Base-by-base conservation (phyloP, 345 rosid species). In the Salix arbutifolia region DNA sequence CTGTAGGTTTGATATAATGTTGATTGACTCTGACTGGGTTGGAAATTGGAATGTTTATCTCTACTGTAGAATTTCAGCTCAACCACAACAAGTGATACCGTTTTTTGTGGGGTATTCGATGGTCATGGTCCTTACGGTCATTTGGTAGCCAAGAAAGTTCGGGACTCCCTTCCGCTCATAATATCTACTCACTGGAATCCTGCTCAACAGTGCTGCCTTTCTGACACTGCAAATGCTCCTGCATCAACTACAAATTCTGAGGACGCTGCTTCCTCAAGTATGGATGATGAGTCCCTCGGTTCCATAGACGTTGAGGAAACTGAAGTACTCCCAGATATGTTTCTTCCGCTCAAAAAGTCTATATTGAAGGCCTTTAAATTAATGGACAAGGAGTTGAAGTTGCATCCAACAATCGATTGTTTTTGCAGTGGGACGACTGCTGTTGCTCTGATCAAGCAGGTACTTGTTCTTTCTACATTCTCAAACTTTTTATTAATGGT, bases 111-210 rank as follows among this genome's bases (percentile, higher is more conserved):
- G 67, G 93, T 95, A 69, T 95, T 95, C 70, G 99, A 95, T 80
- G 99, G 99, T 53, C 99, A 95, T 33, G 99, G 99, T 77, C 99
- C 98, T 65, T 90, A 80, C 60, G 99, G 99, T 87, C 99, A 95
- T 86, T 87, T 90, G 94, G 99, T 93, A 23, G 88, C 99, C 11
- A 91, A 88, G 89, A 93, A 84, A 88, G 97, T 93, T 44, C 84
- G 97, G 65, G 99, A 93, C 79, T 86, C 97, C 46, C 92, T 95
- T 79, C 97, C 99, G 10, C 77, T 80, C 66, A 82, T 85, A 11
- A 82, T 95, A 72, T 84, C 83, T 78, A 83, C 85, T 0, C 96
- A 89, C 68, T 83, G 96, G 96, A 84, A 89, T 80, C 71, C 78
- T 81, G 71, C 67, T 38, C 76, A 83, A 13, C 85, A 83, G 77